phyloP scores from a whole-genome alignment of 169 alveolate species.

The Sarcocystis neurona region DNA sequence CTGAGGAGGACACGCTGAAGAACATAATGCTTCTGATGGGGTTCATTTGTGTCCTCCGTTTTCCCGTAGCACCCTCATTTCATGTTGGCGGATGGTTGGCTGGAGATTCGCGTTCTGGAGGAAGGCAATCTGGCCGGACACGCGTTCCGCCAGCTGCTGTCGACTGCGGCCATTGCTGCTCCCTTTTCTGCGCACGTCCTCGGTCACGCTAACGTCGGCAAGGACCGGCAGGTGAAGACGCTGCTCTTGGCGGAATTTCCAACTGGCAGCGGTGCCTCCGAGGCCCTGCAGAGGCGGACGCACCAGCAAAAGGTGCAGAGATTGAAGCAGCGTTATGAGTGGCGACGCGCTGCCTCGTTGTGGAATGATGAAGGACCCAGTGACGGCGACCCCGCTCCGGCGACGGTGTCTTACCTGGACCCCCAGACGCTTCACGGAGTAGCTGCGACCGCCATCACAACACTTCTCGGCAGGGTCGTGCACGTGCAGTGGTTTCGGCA shows the following conservation, averaged over 20 bases:
- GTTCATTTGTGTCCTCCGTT: too few relatives aligned
- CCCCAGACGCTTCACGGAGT: not conserved
- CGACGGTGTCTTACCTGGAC: not conserved
- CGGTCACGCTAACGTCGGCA: too few relatives aligned
- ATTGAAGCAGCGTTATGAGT: not conserved
- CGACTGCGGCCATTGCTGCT: not conserved
- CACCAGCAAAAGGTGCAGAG: not conserved
- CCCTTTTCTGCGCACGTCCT: not conserved
- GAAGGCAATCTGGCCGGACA: constrained; percentile 3
- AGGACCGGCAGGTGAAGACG: too few relatives aligned
- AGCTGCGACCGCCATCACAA: not conserved
- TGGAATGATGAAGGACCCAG: too few relatives aligned
- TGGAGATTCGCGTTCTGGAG: not conserved
- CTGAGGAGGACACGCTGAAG: too few relatives aligned
- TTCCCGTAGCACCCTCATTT: too few relatives aligned
- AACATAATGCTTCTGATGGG: too few relatives aligned
- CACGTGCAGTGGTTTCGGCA: not conserved
- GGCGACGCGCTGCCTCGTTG: too few relatives aligned
- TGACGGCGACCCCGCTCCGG: too few relatives aligned
- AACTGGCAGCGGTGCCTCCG: not conserved
- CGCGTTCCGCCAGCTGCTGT: not conserved
- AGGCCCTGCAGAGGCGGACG: not conserved
- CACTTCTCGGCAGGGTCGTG: constrained; percentile 8
- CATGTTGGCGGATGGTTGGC: too few relatives aligned
- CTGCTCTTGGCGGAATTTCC: not conserved